Evolutionary conservation across 352 stramenopile species (phyloP), one percentile per base, ranked within the genome.

Genomic region (Globisporangium orthogonon): DNA sequence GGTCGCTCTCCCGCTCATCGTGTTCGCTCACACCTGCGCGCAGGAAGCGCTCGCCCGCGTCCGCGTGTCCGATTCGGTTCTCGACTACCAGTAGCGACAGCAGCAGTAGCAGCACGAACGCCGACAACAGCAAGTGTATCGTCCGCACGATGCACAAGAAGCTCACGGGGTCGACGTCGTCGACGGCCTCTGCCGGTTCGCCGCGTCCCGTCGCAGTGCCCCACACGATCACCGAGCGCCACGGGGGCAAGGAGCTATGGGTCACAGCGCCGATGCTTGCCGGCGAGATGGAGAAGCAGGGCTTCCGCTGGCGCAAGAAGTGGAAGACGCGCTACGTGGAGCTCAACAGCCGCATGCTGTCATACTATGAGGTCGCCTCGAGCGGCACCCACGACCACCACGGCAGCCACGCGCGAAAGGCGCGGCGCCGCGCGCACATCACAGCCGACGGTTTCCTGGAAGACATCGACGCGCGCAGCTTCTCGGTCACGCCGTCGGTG

Each of bases 301-400:
- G 76, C 54, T 92, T 90, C 54, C 76, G 77, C 13, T 91, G 78
- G 82, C 74, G 75, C 51, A 87, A 83, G 57, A 86, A 86, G 68
- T 92, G 79, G 79, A 87, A 89, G 55, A 40, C 68, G 28, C 82
- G 82, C 48, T 87, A 83, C 58, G 66, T 91, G 23, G 78, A 89
- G 60, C 68, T 91, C 60, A 83, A 89, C 65, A 82, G 82, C 47
- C 79, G 77, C 17, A 56, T 83, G 39, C 68, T 91, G 29, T 80
- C 76, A 41, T 91, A 89, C 66, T 89, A 78, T 46, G 76, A 86
- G 17, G 18, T 79, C 45, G 50, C 70, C n/a, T 40, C 33, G 1
- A 33, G 49, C 23, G 40, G 23, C 23, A 23, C 23, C 23, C 23
- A 23, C 23, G 23, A 23, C 23, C 23, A 59, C 14, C 64, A 63